A percentile compares a stretch with the other conserved stretches of the same genome.
Conservation (phyloP, 2,329 filamentous ascomycete species). For the Stagonosporopsis vannaccii region DNA sequence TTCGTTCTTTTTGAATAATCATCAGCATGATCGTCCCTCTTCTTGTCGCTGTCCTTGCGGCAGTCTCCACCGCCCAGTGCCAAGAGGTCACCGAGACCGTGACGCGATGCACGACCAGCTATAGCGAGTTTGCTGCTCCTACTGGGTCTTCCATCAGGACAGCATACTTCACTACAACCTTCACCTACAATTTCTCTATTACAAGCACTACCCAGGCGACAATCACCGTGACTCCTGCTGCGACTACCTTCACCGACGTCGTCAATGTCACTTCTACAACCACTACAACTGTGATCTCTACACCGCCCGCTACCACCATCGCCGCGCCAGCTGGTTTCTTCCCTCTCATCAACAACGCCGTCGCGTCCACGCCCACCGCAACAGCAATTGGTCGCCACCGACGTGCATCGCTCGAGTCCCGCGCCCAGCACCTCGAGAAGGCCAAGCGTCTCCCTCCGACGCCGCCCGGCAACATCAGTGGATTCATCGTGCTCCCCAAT, state of each 20-base stretch:
- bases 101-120: conserved; percentile 24
- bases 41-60: conserved; percentile 28
- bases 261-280: conserved; percentile 25
- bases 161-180: conserved; percentile 19
- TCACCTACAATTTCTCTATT: conserved; percentile 18
- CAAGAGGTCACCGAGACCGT: conserved; percentile 19
- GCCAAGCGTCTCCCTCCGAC: conserved; percentile 31
- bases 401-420: conserved; percentile 21
- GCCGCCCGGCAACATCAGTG: conserved; percentile 20
- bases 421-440: conserved; percentile 9
- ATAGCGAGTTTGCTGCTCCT: conserved; percentile 21
- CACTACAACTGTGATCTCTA: conserved; percentile 19
- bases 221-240: conserved; percentile 28
- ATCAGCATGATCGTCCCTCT: conserved; percentile 27
- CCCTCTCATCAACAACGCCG: conserved; percentile 15
- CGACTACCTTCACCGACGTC: conserved; percentile 30
- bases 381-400: conserved; percentile 26
- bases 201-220: conserved; percentile 23
- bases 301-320: conserved; percentile 24
- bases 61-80: conserved; percentile 21
- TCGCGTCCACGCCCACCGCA: conserved; percentile 14
- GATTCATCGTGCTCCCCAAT: conserved; percentile 25
- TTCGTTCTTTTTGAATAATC: conserved; percentile 10
- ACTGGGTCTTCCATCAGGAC: conserved; percentile 22
- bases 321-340: conserved; percentile 26